Evolutionary conservation across 1,284 basidiomycete species (phyloP).

Genomic region (Apiotrichum laibachii): DNA sequence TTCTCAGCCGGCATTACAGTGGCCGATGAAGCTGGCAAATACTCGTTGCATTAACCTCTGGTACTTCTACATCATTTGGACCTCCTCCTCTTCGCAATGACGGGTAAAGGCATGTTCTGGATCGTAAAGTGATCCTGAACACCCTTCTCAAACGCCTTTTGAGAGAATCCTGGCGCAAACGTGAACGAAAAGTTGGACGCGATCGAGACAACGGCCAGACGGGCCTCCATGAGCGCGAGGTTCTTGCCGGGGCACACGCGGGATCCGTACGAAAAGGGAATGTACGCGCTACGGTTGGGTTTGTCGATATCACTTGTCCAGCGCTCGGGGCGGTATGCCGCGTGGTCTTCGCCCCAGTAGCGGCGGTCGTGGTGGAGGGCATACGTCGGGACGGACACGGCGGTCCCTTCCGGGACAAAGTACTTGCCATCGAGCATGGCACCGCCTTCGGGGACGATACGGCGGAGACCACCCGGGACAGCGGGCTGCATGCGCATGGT

Average conservation of each 20-base stretch:
- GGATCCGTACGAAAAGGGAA: slow-evolving; percentile 11
- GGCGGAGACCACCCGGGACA: slow-evolving; percentile 69
- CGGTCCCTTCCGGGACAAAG: slow-evolving; percentile 16
- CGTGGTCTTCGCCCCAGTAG: slow-evolving; percentile 60
- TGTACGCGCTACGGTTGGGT: slow-evolving; percentile 6
- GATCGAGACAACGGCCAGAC: slow-evolving; percentile 4
- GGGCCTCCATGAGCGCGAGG: slow-evolving; percentile 11
- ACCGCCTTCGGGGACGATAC: slow-evolving; percentile 58
- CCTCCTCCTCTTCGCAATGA: background rate
- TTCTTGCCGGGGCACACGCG: slow-evolving; percentile 9
- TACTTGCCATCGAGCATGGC: slow-evolving; percentile 22
- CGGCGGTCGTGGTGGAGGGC: slow-evolving; percentile 56
- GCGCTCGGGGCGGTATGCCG: slow-evolving; percentile 59
- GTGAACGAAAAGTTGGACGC: slow-evolving; percentile 6
- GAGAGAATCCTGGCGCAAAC: slow-evolving; percentile 6
- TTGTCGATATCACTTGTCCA: slow-evolving; percentile 54
- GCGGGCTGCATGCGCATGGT: slow-evolving; percentile 74
- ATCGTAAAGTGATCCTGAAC: slow-evolving; percentile 14
- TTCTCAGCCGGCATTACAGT: too few species aligned
- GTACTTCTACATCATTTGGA: too few species aligned
- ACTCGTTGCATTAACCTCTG: too few species aligned
- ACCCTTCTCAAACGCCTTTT: slow-evolving; percentile 4
- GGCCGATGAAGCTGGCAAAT: too few species aligned
- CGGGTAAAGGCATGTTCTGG: slow-evolving; percentile 5
- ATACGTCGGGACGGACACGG: slow-evolving; percentile 24